These are phyloP conservation scores for Lathyrus sativus DNA, from an alignment of 306 rosid genomes.

Conservation along the genomic window DNA sequence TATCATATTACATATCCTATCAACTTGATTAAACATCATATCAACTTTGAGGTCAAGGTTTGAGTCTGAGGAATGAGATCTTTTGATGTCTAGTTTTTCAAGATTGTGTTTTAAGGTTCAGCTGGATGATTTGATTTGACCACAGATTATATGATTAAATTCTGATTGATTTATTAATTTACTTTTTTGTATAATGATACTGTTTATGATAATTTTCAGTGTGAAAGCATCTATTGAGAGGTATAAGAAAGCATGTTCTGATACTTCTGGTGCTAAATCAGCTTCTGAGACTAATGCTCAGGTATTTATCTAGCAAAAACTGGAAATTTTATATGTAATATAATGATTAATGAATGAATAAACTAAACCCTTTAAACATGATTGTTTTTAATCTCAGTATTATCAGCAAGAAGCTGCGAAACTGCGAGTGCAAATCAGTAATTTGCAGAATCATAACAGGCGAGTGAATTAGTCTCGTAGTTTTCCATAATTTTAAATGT, in stretches of 20 bases:
- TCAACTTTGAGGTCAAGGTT: conserved; percentile 24
- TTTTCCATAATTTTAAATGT: not conserved
- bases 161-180: not conserved
- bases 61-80: conserved; percentile 12
- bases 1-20: too few relatives aligned
- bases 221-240: conserved; percentile 81
- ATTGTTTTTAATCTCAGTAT: conserved; percentile 54
- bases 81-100: conserved; percentile 29
- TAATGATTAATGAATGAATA: not conserved
- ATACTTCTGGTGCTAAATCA: conserved; percentile 57
- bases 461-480: conserved; percentile 22
- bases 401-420: conserved; percentile 87
- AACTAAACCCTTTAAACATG: conserved; percentile 17
- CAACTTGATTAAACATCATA: conserved; percentile 1
- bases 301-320: conserved; percentile 44
- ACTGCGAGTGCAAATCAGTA: conserved; percentile 59
- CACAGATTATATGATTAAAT: not conserved
- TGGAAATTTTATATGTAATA: not conserved
- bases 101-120: conserved; percentile 47
- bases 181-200: conserved; percentile 3
- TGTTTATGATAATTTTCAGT: conserved; percentile 43
- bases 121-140: conserved; percentile 50
- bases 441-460: conserved; percentile 74
- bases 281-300: conserved; percentile 77
- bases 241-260: conserved; percentile 84